Evolutionary conservation across 257 asterid genomes (phyloP).

Genomic region (Solanum bulbocastanum): DNA sequence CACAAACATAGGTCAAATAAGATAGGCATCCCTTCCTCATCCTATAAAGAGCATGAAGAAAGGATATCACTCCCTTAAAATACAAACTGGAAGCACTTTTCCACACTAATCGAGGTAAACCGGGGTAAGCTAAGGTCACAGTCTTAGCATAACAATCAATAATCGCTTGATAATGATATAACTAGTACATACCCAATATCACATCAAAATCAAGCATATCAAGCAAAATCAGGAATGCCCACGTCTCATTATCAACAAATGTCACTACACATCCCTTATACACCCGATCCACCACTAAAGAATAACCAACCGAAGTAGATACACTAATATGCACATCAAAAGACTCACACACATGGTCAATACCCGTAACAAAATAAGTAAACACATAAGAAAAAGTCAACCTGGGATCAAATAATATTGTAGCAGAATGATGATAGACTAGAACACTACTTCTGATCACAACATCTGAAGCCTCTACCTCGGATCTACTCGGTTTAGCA

Average conservation of each 20-base stretch:
- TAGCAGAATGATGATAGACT: neutral
- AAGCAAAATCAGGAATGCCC: too few species aligned
- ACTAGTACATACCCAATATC: neutral
- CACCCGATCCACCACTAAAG: neutral
- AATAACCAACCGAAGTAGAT: neutral
- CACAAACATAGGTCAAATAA: neutral
- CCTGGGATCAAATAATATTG: neutral
- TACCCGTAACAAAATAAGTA: neutral
- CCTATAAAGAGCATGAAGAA: neutral
- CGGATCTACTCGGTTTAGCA: neutral
- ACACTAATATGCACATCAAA: neutral
- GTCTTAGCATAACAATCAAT: neutral
- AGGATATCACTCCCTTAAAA: neutral
- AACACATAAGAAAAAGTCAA: too few species aligned
- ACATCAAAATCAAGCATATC: neutral
- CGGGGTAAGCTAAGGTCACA: neutral
- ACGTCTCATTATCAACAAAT: neutral
- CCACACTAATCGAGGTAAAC: neutral
- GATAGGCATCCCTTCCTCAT: neutral
- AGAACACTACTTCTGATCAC: neutral
- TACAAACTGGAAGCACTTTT: neutral
- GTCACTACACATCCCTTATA: neutral
- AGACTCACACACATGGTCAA: neutral
- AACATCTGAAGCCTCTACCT: too few species aligned
- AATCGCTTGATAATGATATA: neutral